Evolutionary conservation across 2,329 filamentous ascomycete genomes (phyloP), one percentile per base, ranked within the genome.

Genomic region (Fusarium sp.): DNA sequence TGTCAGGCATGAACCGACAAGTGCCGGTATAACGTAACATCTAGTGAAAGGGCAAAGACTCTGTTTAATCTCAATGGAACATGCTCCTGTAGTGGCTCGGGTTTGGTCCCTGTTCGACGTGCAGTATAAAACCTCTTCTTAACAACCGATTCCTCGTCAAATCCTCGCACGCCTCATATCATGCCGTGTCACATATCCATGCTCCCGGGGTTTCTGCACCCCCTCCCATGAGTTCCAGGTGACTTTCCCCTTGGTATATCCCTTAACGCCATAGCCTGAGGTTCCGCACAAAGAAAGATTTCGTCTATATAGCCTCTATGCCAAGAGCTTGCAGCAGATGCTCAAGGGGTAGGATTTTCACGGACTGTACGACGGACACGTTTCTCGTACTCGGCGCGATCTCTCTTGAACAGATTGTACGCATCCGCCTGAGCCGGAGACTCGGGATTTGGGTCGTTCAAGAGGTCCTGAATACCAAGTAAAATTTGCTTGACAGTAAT

Each of bases 401-500:
- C 95, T 79, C 94, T 94, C 86, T 97, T 98, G 81, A 94, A 98
- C 13, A 99, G 85, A 76, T 97, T 97, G 83, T 98, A 99, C 1
- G 96, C 97, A 74, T 99, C 96, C 4, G 96, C 95, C 81, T 99
- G 96, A 0, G 96, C 96, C 0, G 96, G 96, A 2, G 94, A 97
- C 53, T 99, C 96, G 5, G 95, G 96, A 78, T 99, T 99, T 18
- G 97, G 96, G 76, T 98, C 95, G 79, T 99, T 92, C 42, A 99
- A 90, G 3, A 99, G 88, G 75, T 97, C 95, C 81, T 99, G 96
- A 61, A 99, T 97, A 51, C 96, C 96, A 2, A 98, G 87, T 8
- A 98, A 88, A 70, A 99, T 98, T 82, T 98, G 94, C 83, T 98
- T 98, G 80, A 99, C 94, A 1, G 96, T 99, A 77, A 99, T 99